A percentile compares a stretch with the other conserved stretches of the same genome.
Evolutionary conservation across 129 eudicot species (phyloP).

Genomic region (carrot (Daucus carota)): DH1_v3.0 NC_030384.2:49655001-49655500

Average conservation of each 20-base stretch:
- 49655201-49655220: neutral
- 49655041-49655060: slow-evolving; percentile 8
- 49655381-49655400: slow-evolving; percentile 62
- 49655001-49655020: slow-evolving; percentile 5
- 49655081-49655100: slow-evolving; percentile 1
- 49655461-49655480: slow-evolving; percentile 74
- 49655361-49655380: slow-evolving; percentile 45
- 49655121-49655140: neutral
- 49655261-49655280: slow-evolving; percentile 45
- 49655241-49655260: slow-evolving; percentile 54
- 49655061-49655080: slow-evolving; percentile 10
- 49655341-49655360: slow-evolving; percentile 69
- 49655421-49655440: slow-evolving; percentile 54
- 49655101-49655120: slow-evolving; percentile 3
- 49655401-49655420: slow-evolving; percentile 49
- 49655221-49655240: neutral
- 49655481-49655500: slow-evolving; percentile 72
- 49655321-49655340: slow-evolving; percentile 62
- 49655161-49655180: slow-evolving; percentile 1
- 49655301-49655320: slow-evolving; percentile 45
- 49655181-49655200: neutral
- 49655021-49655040: slow-evolving; percentile 7
- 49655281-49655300: slow-evolving; percentile 46
- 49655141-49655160: neutral
- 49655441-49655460: slow-evolving; percentile 60